Base-by-base conservation (phyloP, 495 filamentous ascomycete species). In the Podospora conica region DNA sequence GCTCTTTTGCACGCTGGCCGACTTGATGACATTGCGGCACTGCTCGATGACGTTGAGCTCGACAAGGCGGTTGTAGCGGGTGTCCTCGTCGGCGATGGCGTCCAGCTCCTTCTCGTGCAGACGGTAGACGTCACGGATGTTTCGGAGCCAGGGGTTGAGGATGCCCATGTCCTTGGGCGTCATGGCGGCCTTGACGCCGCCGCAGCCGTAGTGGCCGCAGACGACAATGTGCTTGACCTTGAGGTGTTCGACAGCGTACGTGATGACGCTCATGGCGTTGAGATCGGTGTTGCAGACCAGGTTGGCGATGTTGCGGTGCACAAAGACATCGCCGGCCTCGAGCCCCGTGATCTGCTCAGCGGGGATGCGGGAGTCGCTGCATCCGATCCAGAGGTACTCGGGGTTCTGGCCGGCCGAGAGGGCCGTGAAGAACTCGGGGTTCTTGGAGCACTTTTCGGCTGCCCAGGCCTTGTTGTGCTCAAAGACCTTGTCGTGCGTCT, bases 291-390 rank as follows among this genome's bases (percentile, higher is more conserved):
- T 82, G 73, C 81, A 79, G 55, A 87, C 81, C 57, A 88, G 72
- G 78, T 87, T 87, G 65, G 85, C 86, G 68, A 88, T 87, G 80
- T 87, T 87, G 71, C 85, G 81, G 74, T 87, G 85, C 61, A 87
- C 80, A 70, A 87, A 87, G 61, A 82, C 81, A 60, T 87, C 84
- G 58, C 86, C 86, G 54, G 86, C 82, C 31, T 78, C 73, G n/a
- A 87, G 75, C 48, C 86, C 85, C 25, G 84, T 81, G 71, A 88
- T 81, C 66, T 80, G 79, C 73, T 86, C 85, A 53, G 84, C 86
- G 25, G 86, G 86, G 68, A 87, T 85, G 65, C 86, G 84, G 55
- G 83, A 85, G 74, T 88, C 86, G 73, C 80, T 83, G 78, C 86
- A 88, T 53, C 86, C 86, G 70, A 87, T 86, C 82, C 87, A 91